Evolutionary conservation across 179 eudicot genomes (phyloP).

Genomic region (Monotropa hypopitys): DNA sequence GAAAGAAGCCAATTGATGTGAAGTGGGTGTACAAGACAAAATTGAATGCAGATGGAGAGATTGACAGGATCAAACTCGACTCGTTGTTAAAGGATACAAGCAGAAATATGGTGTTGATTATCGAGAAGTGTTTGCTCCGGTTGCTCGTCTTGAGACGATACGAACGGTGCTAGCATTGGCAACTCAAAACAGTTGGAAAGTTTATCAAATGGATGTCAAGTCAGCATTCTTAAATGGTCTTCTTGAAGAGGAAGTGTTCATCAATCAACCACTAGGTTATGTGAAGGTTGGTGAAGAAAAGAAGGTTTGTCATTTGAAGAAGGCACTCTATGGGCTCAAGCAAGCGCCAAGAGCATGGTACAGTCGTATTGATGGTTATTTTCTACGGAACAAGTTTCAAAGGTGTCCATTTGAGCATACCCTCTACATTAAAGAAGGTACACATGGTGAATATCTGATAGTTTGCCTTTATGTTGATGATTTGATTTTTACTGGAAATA

Average conservation of each 20-base stretch:
- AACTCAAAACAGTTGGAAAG: conserved; percentile 6
- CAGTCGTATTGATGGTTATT: conserved; percentile 9
- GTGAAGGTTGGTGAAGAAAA: neutral
- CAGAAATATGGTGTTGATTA: conserved; percentile 12
- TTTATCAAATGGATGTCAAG: conserved; percentile 15
- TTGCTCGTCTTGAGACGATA: conserved; percentile 8
- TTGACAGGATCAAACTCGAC: conserved; percentile 9
- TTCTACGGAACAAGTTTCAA: neutral
- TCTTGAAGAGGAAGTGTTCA: conserved; percentile 8
- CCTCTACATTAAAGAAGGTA: conserved; percentile 4
- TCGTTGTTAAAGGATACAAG: conserved; percentile 14
- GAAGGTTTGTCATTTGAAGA: conserved; percentile 5
- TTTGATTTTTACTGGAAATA: conserved; percentile 7
- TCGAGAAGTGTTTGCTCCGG: no score
- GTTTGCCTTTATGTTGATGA: conserved; percentile 14
- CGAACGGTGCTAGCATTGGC: neutral
- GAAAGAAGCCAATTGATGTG: conserved; percentile 9
- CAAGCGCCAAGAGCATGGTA: conserved; percentile 18
- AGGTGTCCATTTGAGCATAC: conserved; percentile 10
- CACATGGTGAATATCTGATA: neutral
- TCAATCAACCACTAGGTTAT: conserved; percentile 12
- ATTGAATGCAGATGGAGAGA: conserved; percentile 9
- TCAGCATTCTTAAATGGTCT: conserved; percentile 13
- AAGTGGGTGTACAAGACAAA: conserved; percentile 18
- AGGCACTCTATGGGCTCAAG: conserved; percentile 15